phyloP scores from a whole-genome alignment of 208 protist genomes.

The Leishmania guyanensis region DNA sequence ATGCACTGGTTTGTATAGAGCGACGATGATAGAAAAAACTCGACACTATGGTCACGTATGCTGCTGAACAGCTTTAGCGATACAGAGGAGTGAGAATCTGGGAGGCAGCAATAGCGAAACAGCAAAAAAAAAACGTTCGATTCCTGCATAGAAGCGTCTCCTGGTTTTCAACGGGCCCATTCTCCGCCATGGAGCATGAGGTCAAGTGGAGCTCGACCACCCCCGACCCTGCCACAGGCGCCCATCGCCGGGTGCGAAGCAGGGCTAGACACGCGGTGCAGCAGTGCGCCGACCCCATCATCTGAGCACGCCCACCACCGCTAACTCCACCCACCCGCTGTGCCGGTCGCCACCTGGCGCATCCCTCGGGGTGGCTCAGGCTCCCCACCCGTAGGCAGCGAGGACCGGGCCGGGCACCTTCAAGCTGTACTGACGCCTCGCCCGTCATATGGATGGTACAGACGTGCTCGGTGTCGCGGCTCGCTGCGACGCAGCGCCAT shows the following conservation, averaged over 20 bases:
- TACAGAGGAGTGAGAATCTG: not conserved
- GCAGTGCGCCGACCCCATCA: not conserved
- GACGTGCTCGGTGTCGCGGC: not conserved
- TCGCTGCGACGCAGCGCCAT: not conserved
- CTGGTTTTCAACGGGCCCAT: not conserved
- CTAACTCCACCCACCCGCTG: not conserved
- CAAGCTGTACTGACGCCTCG: too few relatives aligned
- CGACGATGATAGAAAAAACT: not conserved
- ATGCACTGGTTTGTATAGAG: not conserved
- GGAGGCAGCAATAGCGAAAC: not conserved
- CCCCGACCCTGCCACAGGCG: not conserved
- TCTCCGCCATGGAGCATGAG: not conserved
- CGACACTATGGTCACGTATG: not conserved
- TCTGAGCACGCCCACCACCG: not conserved
- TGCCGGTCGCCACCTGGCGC: too few relatives aligned
- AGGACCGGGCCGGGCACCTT: too few relatives aligned
- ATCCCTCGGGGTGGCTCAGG: too few relatives aligned
- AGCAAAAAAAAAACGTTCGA: conserved; percentile 1
- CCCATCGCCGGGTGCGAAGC: not conserved
- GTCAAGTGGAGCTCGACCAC: not conserved
- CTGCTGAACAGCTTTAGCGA: not conserved
- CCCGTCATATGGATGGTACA: too few relatives aligned
- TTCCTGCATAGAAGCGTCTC: not conserved
- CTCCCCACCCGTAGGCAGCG: too few relatives aligned
- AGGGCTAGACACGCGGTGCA: not conserved